phyloP scores from a whole-genome alignment of 2,329 filamentous ascomycete species.

The Colletotrichum sp. region DNA sequence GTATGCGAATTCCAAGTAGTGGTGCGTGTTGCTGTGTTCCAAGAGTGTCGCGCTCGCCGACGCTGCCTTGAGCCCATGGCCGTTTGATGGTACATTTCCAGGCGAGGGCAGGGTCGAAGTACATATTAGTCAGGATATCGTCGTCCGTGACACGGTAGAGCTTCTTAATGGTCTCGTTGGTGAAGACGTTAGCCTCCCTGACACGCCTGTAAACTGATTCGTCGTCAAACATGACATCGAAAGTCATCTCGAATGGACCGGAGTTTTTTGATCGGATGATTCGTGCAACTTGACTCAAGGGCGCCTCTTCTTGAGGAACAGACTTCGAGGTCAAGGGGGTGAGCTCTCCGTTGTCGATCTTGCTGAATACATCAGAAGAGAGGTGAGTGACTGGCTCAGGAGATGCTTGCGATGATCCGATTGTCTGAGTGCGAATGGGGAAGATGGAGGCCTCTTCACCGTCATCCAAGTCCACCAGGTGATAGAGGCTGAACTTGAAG shows the following conservation, averaged over 20 bases:
- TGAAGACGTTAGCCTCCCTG: conserved; percentile 40
- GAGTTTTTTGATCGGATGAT: conserved; percentile 56
- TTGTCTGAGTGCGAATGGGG: background rate
- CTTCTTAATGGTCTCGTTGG: conserved; percentile 34
- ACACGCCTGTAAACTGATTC: conserved; percentile 37
- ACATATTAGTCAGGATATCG: conserved; percentile 41
- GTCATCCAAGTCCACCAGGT: conserved; percentile 47
- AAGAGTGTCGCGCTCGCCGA: conserved; percentile 41
- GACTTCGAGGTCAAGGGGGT: background rate
- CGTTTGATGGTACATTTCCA: conserved; percentile 50
- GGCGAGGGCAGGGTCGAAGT: conserved; percentile 50
- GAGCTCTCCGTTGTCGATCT: background rate
- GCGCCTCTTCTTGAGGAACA: background rate
- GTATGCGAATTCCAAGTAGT: conserved; percentile 31
- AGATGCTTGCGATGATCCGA: background rate
- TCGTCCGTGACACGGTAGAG: conserved; percentile 31
- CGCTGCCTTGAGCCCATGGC: conserved; percentile 36
- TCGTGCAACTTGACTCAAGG: conserved; percentile 38
- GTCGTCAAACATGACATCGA: conserved; percentile 54
- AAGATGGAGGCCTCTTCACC: conserved; percentile 27
- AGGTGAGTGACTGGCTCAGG: background rate
- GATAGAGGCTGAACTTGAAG: conserved; percentile 53
- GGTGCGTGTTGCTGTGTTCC: conserved; percentile 43
- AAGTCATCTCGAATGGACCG: conserved; percentile 56
- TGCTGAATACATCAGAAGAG: background rate